A percentile compares a stretch with the other conserved stretches of the same genome.
Conservation (phyloP, 257 asterid species). For the Solanum etuberosum region DNA sequence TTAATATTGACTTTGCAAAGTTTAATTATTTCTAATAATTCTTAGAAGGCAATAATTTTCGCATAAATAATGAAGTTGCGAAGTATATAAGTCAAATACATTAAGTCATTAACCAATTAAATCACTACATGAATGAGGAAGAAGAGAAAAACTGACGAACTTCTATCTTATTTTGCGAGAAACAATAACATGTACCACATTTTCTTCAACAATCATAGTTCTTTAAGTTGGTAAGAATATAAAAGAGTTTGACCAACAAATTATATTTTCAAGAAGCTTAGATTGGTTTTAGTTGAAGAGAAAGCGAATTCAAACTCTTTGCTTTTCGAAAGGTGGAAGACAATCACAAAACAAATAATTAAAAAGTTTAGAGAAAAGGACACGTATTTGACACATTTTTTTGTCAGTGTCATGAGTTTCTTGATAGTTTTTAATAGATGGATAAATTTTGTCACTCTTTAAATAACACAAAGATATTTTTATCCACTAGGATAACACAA, state of each 20-base stretch:
- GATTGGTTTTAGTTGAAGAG: neutral
- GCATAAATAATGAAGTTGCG: neutral
- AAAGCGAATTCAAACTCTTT: neutral
- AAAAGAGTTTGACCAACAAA: neutral
- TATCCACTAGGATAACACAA: neutral
- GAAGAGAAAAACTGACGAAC: neutral
- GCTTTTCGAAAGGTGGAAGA: no score
- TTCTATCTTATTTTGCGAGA: no score
- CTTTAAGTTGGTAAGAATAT: no score
- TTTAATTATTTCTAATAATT: no score
- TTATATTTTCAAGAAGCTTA: neutral
- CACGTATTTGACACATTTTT: neutral
- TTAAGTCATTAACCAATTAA: neutral
- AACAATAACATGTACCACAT: neutral
- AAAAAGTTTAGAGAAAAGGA: neutral
- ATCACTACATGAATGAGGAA: neutral
- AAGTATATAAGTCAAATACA: neutral
- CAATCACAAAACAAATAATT: neutral
- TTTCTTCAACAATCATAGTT: neutral
- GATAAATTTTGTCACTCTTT: neutral
- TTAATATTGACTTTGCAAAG: neutral
- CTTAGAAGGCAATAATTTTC: neutral
- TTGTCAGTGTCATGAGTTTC: neutral
- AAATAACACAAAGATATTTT: neutral
- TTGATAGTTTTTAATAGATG: no score